These are phyloP conservation scores for Penicillium sp. DNA, from an alignment of 2,329 filamentous ascomycete genomes.

Conservation along the genomic window DNA sequence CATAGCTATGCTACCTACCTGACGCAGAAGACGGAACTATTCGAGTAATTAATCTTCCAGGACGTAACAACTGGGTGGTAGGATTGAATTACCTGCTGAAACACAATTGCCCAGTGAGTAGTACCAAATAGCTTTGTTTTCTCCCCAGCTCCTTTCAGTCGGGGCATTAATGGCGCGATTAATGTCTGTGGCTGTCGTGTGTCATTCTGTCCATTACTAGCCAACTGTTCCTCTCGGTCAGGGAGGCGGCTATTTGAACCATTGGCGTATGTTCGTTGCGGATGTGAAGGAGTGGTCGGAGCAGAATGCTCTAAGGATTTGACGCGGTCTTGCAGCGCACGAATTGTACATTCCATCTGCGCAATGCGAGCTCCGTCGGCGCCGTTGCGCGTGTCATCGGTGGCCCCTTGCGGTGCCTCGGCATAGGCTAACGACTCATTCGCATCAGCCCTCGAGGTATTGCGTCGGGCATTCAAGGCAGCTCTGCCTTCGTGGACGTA, in stretches of 20 bases:
- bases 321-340: conserved; percentile 13
- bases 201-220: neutral
- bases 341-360: conserved; percentile 17
- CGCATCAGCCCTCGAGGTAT: neutral
- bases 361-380: conserved; percentile 12
- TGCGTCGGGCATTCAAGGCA: conserved; percentile 9
- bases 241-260: neutral
- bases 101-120: conserved; percentile 20
- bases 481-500: conserved; percentile 25
- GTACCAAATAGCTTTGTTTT: conserved; percentile 19
- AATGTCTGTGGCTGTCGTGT: conserved; percentile 9
- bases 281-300: neutral
- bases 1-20: conserved; percentile 13
- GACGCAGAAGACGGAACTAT: conserved; percentile 17
- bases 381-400: neutral
- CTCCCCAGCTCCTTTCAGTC: conserved; percentile 9
- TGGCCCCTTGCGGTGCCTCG: neutral
- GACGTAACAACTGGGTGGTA: neutral
- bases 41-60: neutral
- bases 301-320: conserved; percentile 8
- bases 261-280: neutral
- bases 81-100: conserved; percentile 14
- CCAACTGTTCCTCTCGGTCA: neutral
- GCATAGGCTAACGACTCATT: neutral
- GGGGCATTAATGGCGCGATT: conserved; percentile 16